Conservation (phyloP, 306 rosid genomes). For the Casuarina equisetifolia region DNA sequence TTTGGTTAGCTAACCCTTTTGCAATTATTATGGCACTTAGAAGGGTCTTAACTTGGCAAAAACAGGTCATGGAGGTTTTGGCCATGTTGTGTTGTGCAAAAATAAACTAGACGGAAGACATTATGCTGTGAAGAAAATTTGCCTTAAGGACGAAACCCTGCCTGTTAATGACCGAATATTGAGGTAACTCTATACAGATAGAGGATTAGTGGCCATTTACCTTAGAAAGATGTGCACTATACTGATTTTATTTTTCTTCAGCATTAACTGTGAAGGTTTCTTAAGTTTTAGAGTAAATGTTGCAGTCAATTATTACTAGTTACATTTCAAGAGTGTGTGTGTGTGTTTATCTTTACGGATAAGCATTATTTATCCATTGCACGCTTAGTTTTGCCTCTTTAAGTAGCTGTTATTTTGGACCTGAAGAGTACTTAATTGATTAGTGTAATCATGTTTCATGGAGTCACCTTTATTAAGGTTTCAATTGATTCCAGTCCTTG, state of each 20-base stretch:
- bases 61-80: slow-evolving; percentile 98
- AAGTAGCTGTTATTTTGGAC: neutral
- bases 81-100: slow-evolving; percentile 89
- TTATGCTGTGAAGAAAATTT: slow-evolving; percentile 94
- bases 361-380: neutral
- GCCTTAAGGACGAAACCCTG: slow-evolving; percentile 81
- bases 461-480: neutral
- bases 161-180: slow-evolving; percentile 74
- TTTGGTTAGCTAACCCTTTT: neutral
- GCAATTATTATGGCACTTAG: neutral
- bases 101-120: slow-evolving; percentile 95
- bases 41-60: slow-evolving; percentile 19
- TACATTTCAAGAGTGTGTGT: neutral
- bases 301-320: neutral
- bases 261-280: neutral
- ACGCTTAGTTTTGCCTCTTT: neutral
- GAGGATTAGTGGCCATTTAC: slow-evolving; percentile 8
- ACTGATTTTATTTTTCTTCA: neutral
- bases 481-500: neutral
- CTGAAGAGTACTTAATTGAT: neutral
- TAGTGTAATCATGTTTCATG: neutral
- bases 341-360: no score
- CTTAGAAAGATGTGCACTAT: neutral
- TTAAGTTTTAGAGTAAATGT: neutral
- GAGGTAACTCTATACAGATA: slow-evolving; percentile 54